phyloP scores from a whole-genome alignment of 2,329 filamentous ascomycete genomes.

The Epichloe elymi region DNA sequence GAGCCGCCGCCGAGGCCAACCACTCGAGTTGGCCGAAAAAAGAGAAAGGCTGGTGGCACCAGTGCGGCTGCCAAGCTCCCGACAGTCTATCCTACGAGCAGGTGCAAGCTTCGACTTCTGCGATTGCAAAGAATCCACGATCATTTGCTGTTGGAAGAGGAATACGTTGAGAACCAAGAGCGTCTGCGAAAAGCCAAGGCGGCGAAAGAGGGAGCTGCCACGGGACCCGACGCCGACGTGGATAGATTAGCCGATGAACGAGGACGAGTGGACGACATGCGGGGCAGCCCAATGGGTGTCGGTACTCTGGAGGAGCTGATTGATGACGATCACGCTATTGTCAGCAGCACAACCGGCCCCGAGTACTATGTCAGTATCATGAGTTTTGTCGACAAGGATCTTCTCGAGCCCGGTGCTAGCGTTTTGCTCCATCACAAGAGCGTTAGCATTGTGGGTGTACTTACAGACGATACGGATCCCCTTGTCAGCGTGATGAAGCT shows the following conservation, averaged over 20 bases:
- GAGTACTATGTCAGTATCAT: conserved; percentile 99
- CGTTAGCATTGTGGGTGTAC: conserved; percentile 90
- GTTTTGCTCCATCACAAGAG: conserved; percentile 95
- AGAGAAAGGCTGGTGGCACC: conserved; percentile 88
- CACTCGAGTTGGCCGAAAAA: conserved; percentile 93
- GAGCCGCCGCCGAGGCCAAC: conserved; percentile 95
- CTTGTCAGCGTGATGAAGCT: conserved; percentile 98
- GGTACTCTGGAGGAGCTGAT: conserved; percentile 97
- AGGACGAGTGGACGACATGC: conserved; percentile 92
- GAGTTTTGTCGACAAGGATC: conserved; percentile 98
- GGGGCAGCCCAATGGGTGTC: conserved; percentile 96
- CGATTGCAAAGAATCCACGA: conserved; percentile 99
- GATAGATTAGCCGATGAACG: conserved; percentile 93
- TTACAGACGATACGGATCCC: conserved; percentile 93
- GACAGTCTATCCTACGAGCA: conserved; percentile 82
- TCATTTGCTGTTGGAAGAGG: conserved; percentile 89
- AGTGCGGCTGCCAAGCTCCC: conserved; percentile 94
- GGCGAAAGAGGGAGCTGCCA: conserved; percentile 53
- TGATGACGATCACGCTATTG: conserved; percentile 97
- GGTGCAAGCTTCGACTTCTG: conserved; percentile 93
- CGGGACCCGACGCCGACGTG: conserved; percentile 56
- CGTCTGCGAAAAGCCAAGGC: conserved; percentile 84
- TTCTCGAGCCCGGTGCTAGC: conserved; percentile 89
- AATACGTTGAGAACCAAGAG: conserved; percentile 99
- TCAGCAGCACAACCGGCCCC: conserved; percentile 90